Base-by-base conservation (phyloP, 1,284 basidiomycete genomes). In the Cutaneotrichosporon curvatum region DNA sequence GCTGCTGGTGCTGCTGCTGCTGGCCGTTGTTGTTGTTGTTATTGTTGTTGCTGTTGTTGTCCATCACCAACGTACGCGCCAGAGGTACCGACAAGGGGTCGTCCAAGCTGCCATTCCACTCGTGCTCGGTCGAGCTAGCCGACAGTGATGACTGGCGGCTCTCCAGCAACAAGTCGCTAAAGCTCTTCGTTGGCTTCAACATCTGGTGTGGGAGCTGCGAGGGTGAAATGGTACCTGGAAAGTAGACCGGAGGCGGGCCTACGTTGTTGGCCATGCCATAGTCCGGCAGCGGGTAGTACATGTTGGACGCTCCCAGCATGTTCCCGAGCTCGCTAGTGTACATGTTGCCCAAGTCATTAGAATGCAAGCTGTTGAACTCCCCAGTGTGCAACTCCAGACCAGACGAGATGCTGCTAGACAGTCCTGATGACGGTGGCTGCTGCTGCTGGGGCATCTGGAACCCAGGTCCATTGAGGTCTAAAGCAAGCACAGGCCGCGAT, bases 151-250 rank as follows among this genome's bases (percentile, higher is more conserved):
- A 66, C 23, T 52, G 61, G 30, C 65, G 49, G 39, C 58, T 61
- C 28, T 58, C 60, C 39, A 59, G 51, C 42, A 68, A 47, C n/a
- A 62, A 43, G 42, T 64, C 62, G 31, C 56, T 54, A 42, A 65
- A 65, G 43, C 57, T 59, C 47, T 62, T 62, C 8, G 56, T 60
- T 0, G 60, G 58, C 40, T 63, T 63, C 33, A 63, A 44, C 36
- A 55, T 39, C 37, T 59, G 56, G 34, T 57, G 54, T 4, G 53
- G 59, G 15, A 65, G 56, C 22, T 61, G 57, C 10, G 60, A 57
- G 3, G 63, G 63, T 12, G 63, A 65, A 28, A 65, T 65, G 16
- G 63, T 65, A n/a, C 57, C 57, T 14, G 56, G 59, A 46, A 25
- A 42, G 31, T 40, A 35, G 38, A 39, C 18, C 31, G 25, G 46